Evolutionary conservation across 441 rosid species (phyloP), one percentile per base, ranked within the genome.

Genomic region (Populus trichocarpa): DNA sequence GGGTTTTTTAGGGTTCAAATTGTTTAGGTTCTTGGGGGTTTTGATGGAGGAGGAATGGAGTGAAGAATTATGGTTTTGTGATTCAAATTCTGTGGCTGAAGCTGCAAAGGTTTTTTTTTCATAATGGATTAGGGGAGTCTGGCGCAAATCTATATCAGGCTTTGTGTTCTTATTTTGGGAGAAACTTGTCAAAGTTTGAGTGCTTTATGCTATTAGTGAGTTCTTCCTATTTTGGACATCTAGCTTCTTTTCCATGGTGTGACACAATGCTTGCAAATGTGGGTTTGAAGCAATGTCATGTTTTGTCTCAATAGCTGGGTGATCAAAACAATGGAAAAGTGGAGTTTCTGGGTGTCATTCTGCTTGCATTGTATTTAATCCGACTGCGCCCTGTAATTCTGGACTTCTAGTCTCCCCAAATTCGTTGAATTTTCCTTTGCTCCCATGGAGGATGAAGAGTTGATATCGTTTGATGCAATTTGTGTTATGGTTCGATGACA

Each of bases 1-100:
- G 87, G 85, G 78, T 26, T 70, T 79, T 73, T 67, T 70, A 79
- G 78, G 81, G 35, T 64, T 74, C 67, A 67, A 79, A 71, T 81
- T 85, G 77, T 74, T 85, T 86, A 84, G 85, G 70, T 36, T 71
- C 81, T 75, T 9, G 64, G 36, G 28, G 46, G 20, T 33, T 61
- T 32, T 73, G 75, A 20, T 70, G 79, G 81, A 69, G 76, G 80
- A 79, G 75, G 30, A n/a, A n/a, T 70, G 81, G 77, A 70, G 77
- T 46, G 69, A 50, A 64, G 65, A 61, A 38, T 74, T 71, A n/a
- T 33, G 71, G 67, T 82, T 26, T 59, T 72, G 33, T 26, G 57
- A 46, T 46, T 63, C 66, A 63, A 26, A 70, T 25, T 42, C 63
- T 12, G 32, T 46, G 22, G 67, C 8, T 32, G 75, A 57, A 76